phyloP scores from a whole-genome alignment of 2,329 filamentous ascomycete species.

The Cryphonectria carpinicola region DNA sequence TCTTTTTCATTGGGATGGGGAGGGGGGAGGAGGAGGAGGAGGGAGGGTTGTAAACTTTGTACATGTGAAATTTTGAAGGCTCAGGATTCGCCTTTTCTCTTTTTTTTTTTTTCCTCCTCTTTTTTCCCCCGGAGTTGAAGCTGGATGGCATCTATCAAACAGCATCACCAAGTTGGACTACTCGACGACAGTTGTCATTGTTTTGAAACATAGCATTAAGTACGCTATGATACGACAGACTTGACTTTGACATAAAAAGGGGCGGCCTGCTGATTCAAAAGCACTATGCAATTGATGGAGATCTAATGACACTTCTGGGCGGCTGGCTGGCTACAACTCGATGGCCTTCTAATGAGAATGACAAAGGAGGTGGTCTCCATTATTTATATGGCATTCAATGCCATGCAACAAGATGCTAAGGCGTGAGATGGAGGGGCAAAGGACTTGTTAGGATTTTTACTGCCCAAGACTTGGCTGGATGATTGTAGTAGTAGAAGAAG shows the following conservation, averaged over 20 bases:
- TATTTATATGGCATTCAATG: background rate
- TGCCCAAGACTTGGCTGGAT: background rate
- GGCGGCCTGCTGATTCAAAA: background rate
- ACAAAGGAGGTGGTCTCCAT: background rate
- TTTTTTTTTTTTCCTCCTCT: background rate
- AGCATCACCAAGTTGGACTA: background rate
- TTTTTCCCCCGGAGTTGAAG: background rate
- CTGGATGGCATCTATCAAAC: background rate
- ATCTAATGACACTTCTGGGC: background rate
- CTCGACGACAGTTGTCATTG: background rate
- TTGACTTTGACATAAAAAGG: background rate
- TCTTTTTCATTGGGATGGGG: no score
- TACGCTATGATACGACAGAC: background rate
- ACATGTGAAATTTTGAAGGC: background rate
- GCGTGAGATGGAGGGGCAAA: background rate
- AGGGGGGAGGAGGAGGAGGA: no score
- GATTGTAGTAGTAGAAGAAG: no score
- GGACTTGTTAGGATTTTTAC: background rate
- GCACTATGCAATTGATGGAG: background rate
- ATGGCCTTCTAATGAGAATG: background rate
- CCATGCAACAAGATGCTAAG: background rate
- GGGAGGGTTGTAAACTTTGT: background rate
- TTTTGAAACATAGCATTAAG: background rate
- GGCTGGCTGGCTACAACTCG: background rate
- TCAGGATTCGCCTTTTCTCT: background rate